These are phyloP conservation scores for Chrysophaeum taylorii DNA, from an alignment of 352 stramenopile species.

Conservation along the genomic window DNA sequence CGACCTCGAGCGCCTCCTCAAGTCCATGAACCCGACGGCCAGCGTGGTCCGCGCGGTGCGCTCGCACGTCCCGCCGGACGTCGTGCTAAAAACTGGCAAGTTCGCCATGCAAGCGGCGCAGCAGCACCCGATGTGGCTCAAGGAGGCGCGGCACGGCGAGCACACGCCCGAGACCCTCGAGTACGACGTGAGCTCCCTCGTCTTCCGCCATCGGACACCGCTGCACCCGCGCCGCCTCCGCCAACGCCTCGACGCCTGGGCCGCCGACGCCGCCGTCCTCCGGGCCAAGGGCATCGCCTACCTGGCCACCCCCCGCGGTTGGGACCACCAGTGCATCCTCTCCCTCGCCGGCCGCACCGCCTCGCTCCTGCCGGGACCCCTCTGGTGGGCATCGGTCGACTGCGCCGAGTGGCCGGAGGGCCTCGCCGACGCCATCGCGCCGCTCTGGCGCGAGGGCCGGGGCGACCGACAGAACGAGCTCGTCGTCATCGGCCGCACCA, in stretches of 20 bases:
- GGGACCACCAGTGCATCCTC: constrained; percentile 39
- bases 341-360: constrained; percentile 38
- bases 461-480: constrained; percentile 74
- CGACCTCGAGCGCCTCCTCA: constrained; percentile 36
- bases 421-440: constrained; percentile 28
- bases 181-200: constrained; percentile 75
- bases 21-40: constrained; percentile 56
- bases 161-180: constrained; percentile 69
- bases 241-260: constrained; percentile 24
- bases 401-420: constrained; percentile 29
- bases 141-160: constrained; percentile 40
- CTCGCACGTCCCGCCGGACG: constrained; percentile 47
- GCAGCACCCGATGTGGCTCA: constrained; percentile 62
- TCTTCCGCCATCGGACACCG: constrained; percentile 56
- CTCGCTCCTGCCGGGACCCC: constrained; percentile 32
- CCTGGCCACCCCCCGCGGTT: constrained; percentile 41
- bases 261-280: constrained; percentile 29
- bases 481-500: constrained; percentile 71
- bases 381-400: constrained; percentile 34
- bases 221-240: constrained; percentile 62
- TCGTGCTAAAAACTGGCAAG: constrained; percentile 65
- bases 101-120: constrained; percentile 70
- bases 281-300: constrained; percentile 52
- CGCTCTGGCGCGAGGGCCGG: constrained; percentile 41
- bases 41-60: constrained; percentile 56